Base-by-base conservation (phyloP, 805 yeast species). In the Sugiyamaella floridensis region DNA sequence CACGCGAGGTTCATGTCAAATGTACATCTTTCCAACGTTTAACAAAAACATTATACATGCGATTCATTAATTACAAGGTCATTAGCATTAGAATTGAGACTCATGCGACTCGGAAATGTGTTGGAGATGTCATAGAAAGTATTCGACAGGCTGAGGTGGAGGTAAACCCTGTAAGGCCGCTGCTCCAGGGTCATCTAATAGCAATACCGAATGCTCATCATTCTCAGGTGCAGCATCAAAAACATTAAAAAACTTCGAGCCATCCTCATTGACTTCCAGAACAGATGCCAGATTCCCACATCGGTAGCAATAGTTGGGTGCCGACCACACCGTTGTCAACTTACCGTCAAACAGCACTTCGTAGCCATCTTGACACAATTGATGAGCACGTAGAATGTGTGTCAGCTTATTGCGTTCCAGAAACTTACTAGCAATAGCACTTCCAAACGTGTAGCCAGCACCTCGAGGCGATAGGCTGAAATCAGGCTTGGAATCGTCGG, bases 251-350 rank as follows among this genome's bases (percentile, higher is more conserved):
- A 73, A 79, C 56, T 80, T 76, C 50, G 80, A 82, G 45, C 86
- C 84, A 22, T 82, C 80, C 48, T 78, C 80, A 59, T 78, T 79
- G 4, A 93, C 81, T 67, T 93, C 99, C 57, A 93, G 75, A n/a
- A 93, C 90, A n/a, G 96, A 86, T 4, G 99, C 99, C 65, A 89
- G 82, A 66, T 93, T 93, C 0, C 99, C 99, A 68, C 99, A 93
- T 56, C 99, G 69, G 63, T 93, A 93, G 66, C 99, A 93, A 66
- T 93, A 93, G 65, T 93, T 93, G 0, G 99, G 99, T 0, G 99
- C 99, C 0, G 93, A 84, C 99, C 99, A 93, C 7, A 93, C 98
- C 0, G 99, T 93, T 40, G 95, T 83, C 45, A 95, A 87, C 57
- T 86, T 77, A 2, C 96, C 97, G 52, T 82, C 81, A 79, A 96